A percentile compares a stretch with the other conserved stretches of the same genome.
Conservation (phyloP, 2,329 filamentous ascomycete species). For the Stachybotrys echinatus region DNA sequence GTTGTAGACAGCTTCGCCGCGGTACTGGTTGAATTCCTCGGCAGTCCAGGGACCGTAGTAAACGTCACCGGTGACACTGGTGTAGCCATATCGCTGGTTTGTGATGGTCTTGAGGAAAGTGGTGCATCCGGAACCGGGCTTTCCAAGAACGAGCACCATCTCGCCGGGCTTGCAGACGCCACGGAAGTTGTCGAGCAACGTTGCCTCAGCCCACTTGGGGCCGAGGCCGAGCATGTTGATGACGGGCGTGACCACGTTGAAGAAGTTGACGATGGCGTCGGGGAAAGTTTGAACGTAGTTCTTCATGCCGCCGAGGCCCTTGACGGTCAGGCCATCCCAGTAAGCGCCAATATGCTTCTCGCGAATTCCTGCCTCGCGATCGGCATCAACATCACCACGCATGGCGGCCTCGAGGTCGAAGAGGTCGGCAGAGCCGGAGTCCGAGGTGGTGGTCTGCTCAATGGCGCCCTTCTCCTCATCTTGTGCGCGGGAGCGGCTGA, state of each 20-base stretch:
- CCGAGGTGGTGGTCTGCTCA: conserved; percentile 28
- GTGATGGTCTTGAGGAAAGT: conserved; percentile 65
- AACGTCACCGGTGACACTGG: conserved; percentile 60
- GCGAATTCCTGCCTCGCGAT: conserved; percentile 72
- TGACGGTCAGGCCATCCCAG: conserved; percentile 73
- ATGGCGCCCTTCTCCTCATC: conserved; percentile 56
- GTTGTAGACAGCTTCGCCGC: conserved; percentile 81
- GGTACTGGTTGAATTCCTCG: conserved; percentile 67
- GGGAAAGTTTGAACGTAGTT: conserved; percentile 74
- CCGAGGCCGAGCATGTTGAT: conserved; percentile 59
- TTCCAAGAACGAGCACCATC: conserved; percentile 80
- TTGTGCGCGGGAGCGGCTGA: conserved; percentile 13
- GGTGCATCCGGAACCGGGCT: conserved; percentile 68
- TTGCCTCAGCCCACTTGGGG: conserved; percentile 64
- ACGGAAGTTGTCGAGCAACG: conserved; percentile 67
- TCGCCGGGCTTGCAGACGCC: conserved; percentile 74
- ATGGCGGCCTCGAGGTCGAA: conserved; percentile 76
- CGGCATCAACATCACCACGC: conserved; percentile 65
- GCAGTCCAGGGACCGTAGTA: conserved; percentile 69
- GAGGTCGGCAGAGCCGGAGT: conserved; percentile 38
- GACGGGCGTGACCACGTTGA: conserved; percentile 66
- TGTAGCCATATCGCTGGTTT: conserved; percentile 58
- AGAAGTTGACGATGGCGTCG: conserved; percentile 68
- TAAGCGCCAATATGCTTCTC: conserved; percentile 75
- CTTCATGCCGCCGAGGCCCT: conserved; percentile 66